Percentiles rank a stretch among this genome's conserved stretches.
phyloP scores from a whole-genome alignment of 2,329 filamentous ascomycete species.

The Aspergillus texensis region DNA sequence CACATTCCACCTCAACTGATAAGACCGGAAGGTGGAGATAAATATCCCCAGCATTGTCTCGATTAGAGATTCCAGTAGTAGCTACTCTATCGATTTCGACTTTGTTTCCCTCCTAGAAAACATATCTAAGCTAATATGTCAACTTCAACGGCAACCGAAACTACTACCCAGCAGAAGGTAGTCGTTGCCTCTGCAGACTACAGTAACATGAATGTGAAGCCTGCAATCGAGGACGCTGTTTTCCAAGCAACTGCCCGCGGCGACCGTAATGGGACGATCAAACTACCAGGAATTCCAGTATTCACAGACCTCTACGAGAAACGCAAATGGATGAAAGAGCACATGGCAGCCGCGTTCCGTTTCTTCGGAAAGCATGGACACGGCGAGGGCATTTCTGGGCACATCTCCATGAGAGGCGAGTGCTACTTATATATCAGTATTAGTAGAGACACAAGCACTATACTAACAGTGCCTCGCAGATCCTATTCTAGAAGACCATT shows the following conservation, averaged over 20 bases:
- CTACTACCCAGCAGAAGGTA: slow-evolving; percentile 9
- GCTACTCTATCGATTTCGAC: not conserved
- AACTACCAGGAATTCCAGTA: slow-evolving; percentile 41
- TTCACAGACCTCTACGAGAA: slow-evolving; percentile 48
- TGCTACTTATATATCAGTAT: not conserved
- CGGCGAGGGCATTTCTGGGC: slow-evolving; percentile 45
- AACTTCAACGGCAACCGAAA: slow-evolving; percentile 15
- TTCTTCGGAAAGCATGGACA: slow-evolving; percentile 46
- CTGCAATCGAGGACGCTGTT: slow-evolving; percentile 29
- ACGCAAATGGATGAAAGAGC: slow-evolving; percentile 57
- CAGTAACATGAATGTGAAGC: slow-evolving; percentile 12
- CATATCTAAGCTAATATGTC: slow-evolving; percentile 8
- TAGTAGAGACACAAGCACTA: not conserved
- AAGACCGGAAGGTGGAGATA: not conserved
- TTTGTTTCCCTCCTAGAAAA: not conserved
- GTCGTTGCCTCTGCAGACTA: slow-evolving; percentile 15
- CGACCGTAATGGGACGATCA: slow-evolving; percentile 37
- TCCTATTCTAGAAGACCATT: slow-evolving; percentile 41
- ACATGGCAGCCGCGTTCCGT: slow-evolving; percentile 47
- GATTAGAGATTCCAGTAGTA: not conserved
- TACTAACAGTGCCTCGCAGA: slow-evolving; percentile 24
- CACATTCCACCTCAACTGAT: not conserved
- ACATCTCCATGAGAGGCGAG: slow-evolving; percentile 44
- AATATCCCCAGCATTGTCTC: not conserved
- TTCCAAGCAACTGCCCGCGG: slow-evolving; percentile 43